Percentiles rank a stretch among this genome's conserved stretches.
Evolutionary conservation across 2,329 filamentous ascomycete genomes (phyloP).

Genomic region (Arthrobotrys sphaeroides): DNA sequence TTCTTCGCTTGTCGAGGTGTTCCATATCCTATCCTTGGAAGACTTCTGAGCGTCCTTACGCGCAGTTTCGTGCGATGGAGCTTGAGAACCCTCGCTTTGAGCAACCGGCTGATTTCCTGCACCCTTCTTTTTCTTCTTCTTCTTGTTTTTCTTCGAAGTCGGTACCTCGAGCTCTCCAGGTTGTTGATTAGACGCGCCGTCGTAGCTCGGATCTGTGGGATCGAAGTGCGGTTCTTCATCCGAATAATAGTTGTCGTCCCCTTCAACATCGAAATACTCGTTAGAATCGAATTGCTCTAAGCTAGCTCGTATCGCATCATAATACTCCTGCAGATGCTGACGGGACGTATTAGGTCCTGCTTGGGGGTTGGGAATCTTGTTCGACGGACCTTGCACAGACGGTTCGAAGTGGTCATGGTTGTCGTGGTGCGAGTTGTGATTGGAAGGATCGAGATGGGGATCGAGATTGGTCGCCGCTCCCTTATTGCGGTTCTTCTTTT

Average conservation of each 20-base stretch:
- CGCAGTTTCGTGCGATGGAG: conserved; percentile 39
- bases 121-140: conserved; percentile 65
- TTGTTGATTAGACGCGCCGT: conserved; percentile 37
- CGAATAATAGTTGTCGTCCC: conserved; percentile 50
- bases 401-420: conserved; percentile 53
- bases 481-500: conserved; percentile 54
- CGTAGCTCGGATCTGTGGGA: conserved; percentile 39
- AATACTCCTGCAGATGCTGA: conserved; percentile 54
- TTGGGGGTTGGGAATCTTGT: conserved; percentile 53
- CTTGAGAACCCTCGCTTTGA: conserved; percentile 18
- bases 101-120: conserved; percentile 56
- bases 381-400: conserved; percentile 54
- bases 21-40: conserved; percentile 90
- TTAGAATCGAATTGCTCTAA: conserved; percentile 55
- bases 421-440: conserved; percentile 33
- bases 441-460: conserved; percentile 45
- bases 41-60: conserved; percentile 54
- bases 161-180: conserved; percentile 33
- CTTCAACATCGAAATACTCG: conserved; percentile 53
- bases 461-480: conserved; percentile 38
- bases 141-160: conserved; percentile 73
- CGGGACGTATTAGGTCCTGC: conserved; percentile 53
- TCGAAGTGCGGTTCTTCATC: conserved; percentile 47
- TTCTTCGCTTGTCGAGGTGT: conserved; percentile 91
- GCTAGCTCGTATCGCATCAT: conserved; percentile 54